Base-by-base conservation (phyloP, 805 yeast genomes). In the Wickerhamiella alocasiicola region DNA sequence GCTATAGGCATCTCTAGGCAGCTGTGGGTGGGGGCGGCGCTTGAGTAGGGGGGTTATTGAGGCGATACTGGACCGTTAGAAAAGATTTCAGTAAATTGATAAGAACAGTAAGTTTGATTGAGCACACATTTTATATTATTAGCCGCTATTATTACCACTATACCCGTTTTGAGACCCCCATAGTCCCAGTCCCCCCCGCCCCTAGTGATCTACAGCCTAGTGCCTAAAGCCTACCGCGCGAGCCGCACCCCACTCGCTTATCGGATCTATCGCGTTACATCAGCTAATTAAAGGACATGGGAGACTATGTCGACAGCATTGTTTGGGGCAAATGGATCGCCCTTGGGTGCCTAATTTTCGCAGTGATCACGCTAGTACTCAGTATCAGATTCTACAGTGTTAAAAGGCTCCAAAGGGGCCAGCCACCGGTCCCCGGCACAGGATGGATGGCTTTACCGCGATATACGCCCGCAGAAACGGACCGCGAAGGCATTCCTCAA, bases 281-380 rank as follows among this genome's bases (percentile, higher is more conserved):
- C 9, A 11, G n/a, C n/a, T n/a, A n/a, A n/a, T 7, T 11, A 5
- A 29, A 29, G 5, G 9, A 19, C 25, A 35, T 35, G 38, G 38
- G 26, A 6, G 6, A 19, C n/a, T 16, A 27, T 4, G 9, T 35
- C 9, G 15, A 9, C 19, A 23, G 41, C 17, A 28, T 37, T 24
- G 29, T 31, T 4, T 42, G 44, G 44, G 44, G 39, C 20, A 31
- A 31, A 13, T 42, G 44, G 44, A 17, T 42, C 7, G 40, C 36
- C 2, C 23, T 36, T 9, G 41, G 26, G 9, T 30, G 37, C 23
- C 19, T 32, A 3, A 13, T 31, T 17, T 12, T 27, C 2, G 33
- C 34, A 4, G 33, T 31, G 2, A 17, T 42, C 6, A 7, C 15
- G 3, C 18, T 36, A 12, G 17, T 36, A 5, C 5, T 27, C 6